Evolutionary conservation across 345 rosid genomes (phyloP), one percentile per base, ranked within the genome.

Genomic region (Eucalyptus pumila): DNA sequence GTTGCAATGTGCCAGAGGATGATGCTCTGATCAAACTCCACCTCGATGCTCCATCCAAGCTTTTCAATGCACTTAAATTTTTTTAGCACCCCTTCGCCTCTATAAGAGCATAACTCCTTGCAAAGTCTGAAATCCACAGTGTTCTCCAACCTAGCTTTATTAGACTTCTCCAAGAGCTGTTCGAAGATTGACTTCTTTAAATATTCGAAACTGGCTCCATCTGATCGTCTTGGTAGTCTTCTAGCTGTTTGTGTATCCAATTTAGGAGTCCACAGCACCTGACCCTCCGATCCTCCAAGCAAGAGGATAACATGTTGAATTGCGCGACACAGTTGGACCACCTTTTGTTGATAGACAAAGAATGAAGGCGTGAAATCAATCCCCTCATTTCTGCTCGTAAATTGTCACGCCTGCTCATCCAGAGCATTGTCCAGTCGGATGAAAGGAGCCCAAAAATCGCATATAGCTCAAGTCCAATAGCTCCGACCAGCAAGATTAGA

Each of bases 1-100:
- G 92, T 91, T 14, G 92, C 91, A 42, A 91, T 89, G 90, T 92
- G 94, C 92, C 93, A 90, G 30, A 92, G 80, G 45, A 91, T 88
- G 81, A 92, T 69, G 58, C 91, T 88, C 11, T 89, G 89, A 45
- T 89, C 89, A 8, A 91, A 90, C 87, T 90, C 90, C n/a, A 32
- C 65, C 15, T 86, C 60, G 24, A 51, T 34, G 80, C 91, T 91
- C 91, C 90, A 89, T 40, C 11, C 34, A 3, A 87, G 34, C 5
- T 27, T 15, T 3, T 60, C 21, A 0, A 50, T 11, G 47, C 52
- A 48, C 10, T 9, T 2, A 14, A 11, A 4, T 9, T 56, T n/a
- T 23, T 50, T 1, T 2, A 88, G 87, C 24, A 21, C 87, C 5
- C 24, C 0, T 6, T 45, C 49, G 2, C 87, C 89, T 9, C 89